phyloP scores from a whole-genome alignment of 1,284 basidiomycete species.

The Blastosporella zonata region DNA sequence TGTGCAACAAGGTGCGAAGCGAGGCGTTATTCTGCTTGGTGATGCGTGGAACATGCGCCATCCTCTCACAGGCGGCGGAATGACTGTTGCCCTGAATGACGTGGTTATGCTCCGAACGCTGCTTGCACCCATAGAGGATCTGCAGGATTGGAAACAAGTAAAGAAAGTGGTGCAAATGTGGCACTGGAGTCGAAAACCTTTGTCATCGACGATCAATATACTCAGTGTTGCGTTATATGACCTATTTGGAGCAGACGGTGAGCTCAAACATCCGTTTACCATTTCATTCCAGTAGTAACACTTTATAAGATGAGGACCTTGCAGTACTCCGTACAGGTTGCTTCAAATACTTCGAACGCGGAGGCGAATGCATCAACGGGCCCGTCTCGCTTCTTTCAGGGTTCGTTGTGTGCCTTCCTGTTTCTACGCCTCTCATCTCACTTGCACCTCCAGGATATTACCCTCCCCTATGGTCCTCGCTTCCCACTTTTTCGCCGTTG shows the following conservation, averaged over 20 bases:
- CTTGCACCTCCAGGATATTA: conserved; percentile 42
- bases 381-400: conserved; percentile 87
- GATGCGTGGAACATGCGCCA: conserved; percentile 99
- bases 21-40: conserved; percentile 86
- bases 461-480: conserved; percentile 79
- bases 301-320: conserved; percentile 62
- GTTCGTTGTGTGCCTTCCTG: conserved; percentile 39
- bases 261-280: conserved; percentile 6
- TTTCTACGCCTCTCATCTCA: not conserved
- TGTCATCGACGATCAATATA: conserved; percentile 86
- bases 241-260: conserved; percentile 87
- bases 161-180: conserved; percentile 61
- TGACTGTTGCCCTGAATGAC: conserved; percentile 91
- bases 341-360: conserved; percentile 96
- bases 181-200: conserved; percentile 84
- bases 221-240: conserved; percentile 90
- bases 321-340: conserved; percentile 89
- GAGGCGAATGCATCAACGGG: conserved; percentile 85
- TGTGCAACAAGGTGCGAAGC: conserved; percentile 74
- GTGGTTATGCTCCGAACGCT: conserved; percentile 72
- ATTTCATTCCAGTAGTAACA: not conserved
- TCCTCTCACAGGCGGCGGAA: conserved; percentile 94
- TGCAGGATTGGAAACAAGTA: conserved; percentile 65
- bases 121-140: conserved; percentile 47
- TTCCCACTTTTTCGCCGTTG: conserved; percentile 94